Evolutionary conservation across 2,329 filamentous ascomycete genomes (phyloP).

Genomic region (Aspergillus aculeatus): DNA sequence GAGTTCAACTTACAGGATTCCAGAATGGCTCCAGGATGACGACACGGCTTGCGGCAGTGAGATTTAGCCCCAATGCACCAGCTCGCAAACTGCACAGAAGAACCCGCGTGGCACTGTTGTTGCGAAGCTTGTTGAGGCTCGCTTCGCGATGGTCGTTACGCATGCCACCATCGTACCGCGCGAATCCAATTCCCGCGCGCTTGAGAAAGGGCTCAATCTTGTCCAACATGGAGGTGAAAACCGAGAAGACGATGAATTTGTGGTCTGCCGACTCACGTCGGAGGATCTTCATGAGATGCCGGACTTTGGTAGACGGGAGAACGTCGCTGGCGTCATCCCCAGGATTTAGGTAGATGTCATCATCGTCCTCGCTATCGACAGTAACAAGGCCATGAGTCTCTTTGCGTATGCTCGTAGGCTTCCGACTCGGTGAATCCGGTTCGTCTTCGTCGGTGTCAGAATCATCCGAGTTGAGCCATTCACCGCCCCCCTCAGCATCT

Average conservation of each 20-base stretch:
- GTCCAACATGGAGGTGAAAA: constrained; percentile 98
- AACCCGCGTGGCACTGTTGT: constrained; percentile 72
- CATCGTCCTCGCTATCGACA: constrained; percentile 45
- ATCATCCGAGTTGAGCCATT: constrained; percentile 72
- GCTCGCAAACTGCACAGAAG: constrained; percentile 93
- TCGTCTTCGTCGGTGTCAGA: constrained; percentile 52
- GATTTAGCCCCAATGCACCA: constrained; percentile 85
- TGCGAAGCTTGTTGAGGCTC: constrained; percentile 73
- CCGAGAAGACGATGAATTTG: constrained; percentile 98
- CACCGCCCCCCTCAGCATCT: constrained; percentile 81
- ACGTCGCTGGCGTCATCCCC: constrained; percentile 45
- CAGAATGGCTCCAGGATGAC: constrained; percentile 97
- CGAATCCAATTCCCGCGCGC: constrained; percentile 71
- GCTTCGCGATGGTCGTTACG: constrained; percentile 88
- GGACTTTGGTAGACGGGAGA: constrained; percentile 79
- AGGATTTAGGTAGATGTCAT: constrained; percentile 42
- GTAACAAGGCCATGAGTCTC: constrained; percentile 36
- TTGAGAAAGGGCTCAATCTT: constrained; percentile 88
- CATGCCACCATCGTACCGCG: constrained; percentile 94
- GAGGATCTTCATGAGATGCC: constrained; percentile 77
- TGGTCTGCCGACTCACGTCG: constrained; percentile 73
- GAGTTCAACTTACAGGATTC: constrained; percentile 70
- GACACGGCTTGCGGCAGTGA: constrained; percentile 89
- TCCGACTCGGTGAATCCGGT: constrained; percentile 30
- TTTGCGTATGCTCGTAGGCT: constrained; percentile 17